Evolutionary conservation across 495 filamentous ascomycete genomes (phyloP).

Genomic region (Aspergillus leporis): DNA sequence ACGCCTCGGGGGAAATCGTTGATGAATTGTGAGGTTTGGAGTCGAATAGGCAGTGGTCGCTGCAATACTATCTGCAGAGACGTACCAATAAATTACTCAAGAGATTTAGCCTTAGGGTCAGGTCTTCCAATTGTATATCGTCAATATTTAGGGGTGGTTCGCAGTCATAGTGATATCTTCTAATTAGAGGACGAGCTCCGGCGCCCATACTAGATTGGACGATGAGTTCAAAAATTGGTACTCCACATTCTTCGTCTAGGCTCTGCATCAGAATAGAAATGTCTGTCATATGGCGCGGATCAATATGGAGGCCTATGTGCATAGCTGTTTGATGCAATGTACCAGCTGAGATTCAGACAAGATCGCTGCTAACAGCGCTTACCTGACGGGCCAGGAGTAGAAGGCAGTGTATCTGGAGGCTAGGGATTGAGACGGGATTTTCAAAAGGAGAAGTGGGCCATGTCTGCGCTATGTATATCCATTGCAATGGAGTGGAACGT

Average conservation of each 20-base stretch:
- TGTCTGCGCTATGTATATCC: constrained; percentile 50
- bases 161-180: constrained; percentile 52
- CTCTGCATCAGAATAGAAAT: constrained; percentile 48
- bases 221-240: constrained; percentile 53
- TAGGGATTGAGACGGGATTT: constrained; percentile 41
- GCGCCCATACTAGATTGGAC: constrained; percentile 52
- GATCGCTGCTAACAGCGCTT: constrained; percentile 35
- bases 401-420: constrained; percentile 51
- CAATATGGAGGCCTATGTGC: constrained; percentile 54
- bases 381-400: constrained; percentile 48
- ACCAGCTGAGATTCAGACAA: constrained; percentile 50
- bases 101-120: constrained; percentile 28
- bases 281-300: constrained; percentile 46
- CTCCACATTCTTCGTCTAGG: constrained; percentile 56
- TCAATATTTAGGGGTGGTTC: constrained; percentile 49
- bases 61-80: constrained; percentile 49
- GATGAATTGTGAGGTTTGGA: constrained; percentile 38
- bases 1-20: constrained; percentile 42
- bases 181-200: constrained; percentile 50
- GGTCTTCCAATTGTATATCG: constrained; percentile 39
- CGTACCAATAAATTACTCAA: constrained; percentile 41
- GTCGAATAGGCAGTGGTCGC: constrained; percentile 40
- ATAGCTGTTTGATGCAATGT: constrained; percentile 49
- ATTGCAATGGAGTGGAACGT: constrained; percentile 18
- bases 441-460: constrained; percentile 51